Conservation (phyloP, 495 filamentous ascomycete genomes). For the Staphylotrichum tortipilum region DNA sequence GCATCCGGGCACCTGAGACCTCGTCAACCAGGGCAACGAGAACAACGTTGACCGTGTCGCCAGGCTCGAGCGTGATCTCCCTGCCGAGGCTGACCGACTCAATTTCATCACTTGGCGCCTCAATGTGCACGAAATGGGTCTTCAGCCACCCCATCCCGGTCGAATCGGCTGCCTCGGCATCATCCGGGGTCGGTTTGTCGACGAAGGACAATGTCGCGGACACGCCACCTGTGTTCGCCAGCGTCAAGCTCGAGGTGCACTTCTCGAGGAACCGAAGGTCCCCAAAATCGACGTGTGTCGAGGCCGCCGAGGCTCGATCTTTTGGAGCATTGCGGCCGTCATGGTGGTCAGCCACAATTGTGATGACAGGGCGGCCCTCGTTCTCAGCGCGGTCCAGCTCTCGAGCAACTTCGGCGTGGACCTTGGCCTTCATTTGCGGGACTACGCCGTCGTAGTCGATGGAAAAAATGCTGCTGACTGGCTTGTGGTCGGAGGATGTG, state of each 20-base stretch:
- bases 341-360: conserved; percentile 65
- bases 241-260: conserved; percentile 57
- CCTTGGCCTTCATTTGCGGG: conserved; percentile 66
- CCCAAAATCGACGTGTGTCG: conserved; percentile 65
- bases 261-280: conserved; percentile 58
- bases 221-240: conserved; percentile 85
- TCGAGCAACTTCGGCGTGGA: conserved; percentile 79
- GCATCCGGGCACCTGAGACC: conserved; percentile 50
- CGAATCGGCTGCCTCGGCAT: conserved; percentile 30
- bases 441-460: conserved; percentile 78
- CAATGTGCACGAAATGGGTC: conserved; percentile 48
- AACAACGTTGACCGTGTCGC: conserved; percentile 65
- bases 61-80: conserved; percentile 62
- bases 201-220: conserved; percentile 68
- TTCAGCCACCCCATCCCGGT: conserved; percentile 53
- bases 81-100: conserved; percentile 33
- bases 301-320: conserved; percentile 15
- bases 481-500: conserved; percentile 93
- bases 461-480: conserved; percentile 68
- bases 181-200: conserved; percentile 49
- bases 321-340: conserved; percentile 13
- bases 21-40: conserved; percentile 56
- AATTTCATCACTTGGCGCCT: conserved; percentile 27
- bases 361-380: conserved; percentile 75
- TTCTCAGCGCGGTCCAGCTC: conserved; percentile 91